These are phyloP conservation scores for Fusarium staphyleae DNA, from an alignment of 2,329 filamentous ascomycete genomes.

Conservation along the genomic window DNA sequence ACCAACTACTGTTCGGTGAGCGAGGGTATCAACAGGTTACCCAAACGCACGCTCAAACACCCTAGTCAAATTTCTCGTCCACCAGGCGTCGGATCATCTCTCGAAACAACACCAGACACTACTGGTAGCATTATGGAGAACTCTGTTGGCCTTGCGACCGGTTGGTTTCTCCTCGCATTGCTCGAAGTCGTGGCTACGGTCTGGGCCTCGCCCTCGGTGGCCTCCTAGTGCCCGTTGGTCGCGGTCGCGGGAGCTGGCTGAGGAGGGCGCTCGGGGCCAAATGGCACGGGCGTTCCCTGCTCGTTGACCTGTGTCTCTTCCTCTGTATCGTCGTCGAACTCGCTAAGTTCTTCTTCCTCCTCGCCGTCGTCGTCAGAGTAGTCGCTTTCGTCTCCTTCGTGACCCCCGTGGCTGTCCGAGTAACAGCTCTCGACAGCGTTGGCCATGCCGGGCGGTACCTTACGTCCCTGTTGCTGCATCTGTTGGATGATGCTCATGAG, in stretches of 20 bases:
- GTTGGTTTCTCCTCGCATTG: neutral
- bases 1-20: conserved; percentile 3
- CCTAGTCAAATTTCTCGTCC: neutral
- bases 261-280: conserved; percentile 58
- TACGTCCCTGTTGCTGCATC: conserved; percentile 94
- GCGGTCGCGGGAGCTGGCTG: conserved; percentile 45
- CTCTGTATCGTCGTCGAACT: conserved; percentile 69
- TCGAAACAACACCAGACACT: neutral
- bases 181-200: conserved; percentile 14
- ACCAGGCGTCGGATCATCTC: conserved; percentile 8
- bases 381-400: conserved; percentile 66
- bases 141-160: neutral
- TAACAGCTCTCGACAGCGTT: conserved; percentile 67
- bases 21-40: conserved; percentile 10
- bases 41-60: conserved; percentile 13
- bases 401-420: conserved; percentile 57
- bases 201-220: conserved; percentile 28
- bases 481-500: conserved; percentile 93
- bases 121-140: neutral
- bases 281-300: conserved; percentile 50
- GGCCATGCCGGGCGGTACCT: conserved; percentile 70
- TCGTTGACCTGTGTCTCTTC: conserved; percentile 54
- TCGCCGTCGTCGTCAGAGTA: conserved; percentile 70
- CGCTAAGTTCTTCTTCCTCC: conserved; percentile 65
- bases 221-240: conserved; percentile 55